phyloP scores from a whole-genome alignment of 169 alveolate species.

The Eimeria acervulina region DNA sequence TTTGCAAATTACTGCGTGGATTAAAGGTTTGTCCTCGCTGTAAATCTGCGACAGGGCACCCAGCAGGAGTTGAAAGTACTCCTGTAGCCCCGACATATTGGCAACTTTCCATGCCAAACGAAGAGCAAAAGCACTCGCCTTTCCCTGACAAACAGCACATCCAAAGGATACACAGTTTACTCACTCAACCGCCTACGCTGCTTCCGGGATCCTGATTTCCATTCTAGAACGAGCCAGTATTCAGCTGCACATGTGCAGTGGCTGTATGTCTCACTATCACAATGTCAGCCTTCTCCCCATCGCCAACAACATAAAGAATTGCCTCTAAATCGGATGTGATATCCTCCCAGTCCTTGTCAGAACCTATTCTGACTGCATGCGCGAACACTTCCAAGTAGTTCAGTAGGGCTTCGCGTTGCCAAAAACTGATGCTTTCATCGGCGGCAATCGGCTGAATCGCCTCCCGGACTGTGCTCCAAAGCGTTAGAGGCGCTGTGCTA shows the following conservation, averaged over 20 bases:
- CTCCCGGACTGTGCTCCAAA: not conserved
- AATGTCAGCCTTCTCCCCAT: not conserved
- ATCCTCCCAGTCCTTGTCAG: not conserved
- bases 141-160: not conserved
- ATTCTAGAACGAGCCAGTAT: too few species aligned
- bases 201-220: too few species aligned
- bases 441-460: not conserved
- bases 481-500: not conserved
- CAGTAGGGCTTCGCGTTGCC: not conserved
- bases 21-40: not conserved
- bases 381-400: not conserved
- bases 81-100: slow-evolving; percentile 16
- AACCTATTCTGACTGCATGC: not conserved
- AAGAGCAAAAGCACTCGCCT: not conserved
- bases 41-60: not conserved
- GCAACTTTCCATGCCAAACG: slow-evolving; percentile 28
- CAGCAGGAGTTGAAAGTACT: not conserved
- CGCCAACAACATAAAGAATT: not conserved
- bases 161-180: not conserved
- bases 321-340: not conserved
- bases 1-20: slow-evolving; percentile 7
- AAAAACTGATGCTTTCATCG: not conserved
- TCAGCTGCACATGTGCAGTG: not conserved
- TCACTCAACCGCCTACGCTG: too few species aligned
- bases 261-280: slow-evolving; percentile 41